These are phyloP conservation scores for Actinidia chinensis DNA, from an alignment of 179 eudicot genomes.

Conservation along the genomic window DNA sequence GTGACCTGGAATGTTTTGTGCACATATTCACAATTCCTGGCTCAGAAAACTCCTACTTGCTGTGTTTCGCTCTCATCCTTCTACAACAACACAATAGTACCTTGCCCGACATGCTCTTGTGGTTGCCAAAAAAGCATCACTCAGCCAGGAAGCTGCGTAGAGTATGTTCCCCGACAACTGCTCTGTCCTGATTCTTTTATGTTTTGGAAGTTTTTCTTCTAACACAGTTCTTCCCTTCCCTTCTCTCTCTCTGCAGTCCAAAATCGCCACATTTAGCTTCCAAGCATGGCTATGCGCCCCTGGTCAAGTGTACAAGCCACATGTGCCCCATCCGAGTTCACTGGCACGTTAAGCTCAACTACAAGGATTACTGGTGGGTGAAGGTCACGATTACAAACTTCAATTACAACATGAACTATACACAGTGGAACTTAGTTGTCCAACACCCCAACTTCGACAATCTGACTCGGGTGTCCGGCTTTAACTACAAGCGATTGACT, in stretches of 20 bases:
- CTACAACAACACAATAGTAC: conserved; percentile 69
- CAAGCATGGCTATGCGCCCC: conserved; percentile 47
- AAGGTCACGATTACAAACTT: conserved; percentile 76
- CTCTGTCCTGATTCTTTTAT: not conserved
- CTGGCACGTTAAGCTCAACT: conserved; percentile 77
- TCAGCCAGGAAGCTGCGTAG: conserved; percentile 63
- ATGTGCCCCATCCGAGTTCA: conserved; percentile 80
- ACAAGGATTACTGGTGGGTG: conserved; percentile 80
- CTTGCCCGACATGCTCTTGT: conserved; percentile 78
- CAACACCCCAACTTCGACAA: conserved; percentile 84
- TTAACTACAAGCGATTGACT: conserved; percentile 62
- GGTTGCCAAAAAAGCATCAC: conserved; percentile 61
- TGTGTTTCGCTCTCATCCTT: conserved; percentile 80
- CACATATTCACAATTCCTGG: conserved; percentile 69
- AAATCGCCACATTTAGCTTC: conserved; percentile 52
- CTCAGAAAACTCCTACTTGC: conserved; percentile 70
- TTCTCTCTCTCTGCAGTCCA: conserved; percentile 36
- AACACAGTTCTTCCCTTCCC: not conserved
- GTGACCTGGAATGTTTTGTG: conserved; percentile 86
- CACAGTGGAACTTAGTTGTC: conserved; percentile 71
- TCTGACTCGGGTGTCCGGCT: conserved; percentile 67
- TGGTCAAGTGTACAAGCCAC: conserved; percentile 74
- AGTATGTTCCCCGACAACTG: conserved; percentile 41
- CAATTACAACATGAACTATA: conserved; percentile 76
- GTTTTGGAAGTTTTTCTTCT: not conserved